A percentile compares a stretch with the other conserved stretches of the same genome.
These are phyloP conservation scores for Zarea fungicola DNA, from an alignment of 2,329 filamentous ascomycete genomes.

Conservation along the genomic window DNA sequence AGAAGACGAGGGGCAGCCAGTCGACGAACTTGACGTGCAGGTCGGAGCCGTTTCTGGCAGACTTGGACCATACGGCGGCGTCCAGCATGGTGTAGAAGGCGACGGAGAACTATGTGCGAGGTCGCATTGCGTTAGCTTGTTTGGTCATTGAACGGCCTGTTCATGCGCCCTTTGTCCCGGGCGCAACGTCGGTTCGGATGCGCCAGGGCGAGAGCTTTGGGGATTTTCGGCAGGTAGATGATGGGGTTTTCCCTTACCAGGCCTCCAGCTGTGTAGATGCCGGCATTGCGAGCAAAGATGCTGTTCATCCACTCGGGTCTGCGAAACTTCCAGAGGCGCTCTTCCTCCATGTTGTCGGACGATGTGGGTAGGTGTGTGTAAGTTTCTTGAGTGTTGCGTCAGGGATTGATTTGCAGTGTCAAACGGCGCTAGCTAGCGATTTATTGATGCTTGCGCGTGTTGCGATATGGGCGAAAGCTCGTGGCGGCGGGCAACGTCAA, in stretches of 20 bases:
- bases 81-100: slow-evolving; percentile 66
- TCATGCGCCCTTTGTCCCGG: slow-evolving; percentile 5
- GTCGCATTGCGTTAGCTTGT: neutral
- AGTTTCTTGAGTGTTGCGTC: neutral
- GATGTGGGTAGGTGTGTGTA: neutral
- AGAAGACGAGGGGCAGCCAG: slow-evolving; percentile 66
- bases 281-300: slow-evolving; percentile 57
- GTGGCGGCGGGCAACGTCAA: neutral
- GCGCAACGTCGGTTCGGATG: neutral
- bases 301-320: slow-evolving; percentile 63
- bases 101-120: slow-evolving; percentile 52
- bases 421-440: neutral
- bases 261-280: slow-evolving; percentile 58
- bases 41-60: slow-evolving; percentile 52
- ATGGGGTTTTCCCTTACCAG: slow-evolving; percentile 43
- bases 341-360: slow-evolving; percentile 39
- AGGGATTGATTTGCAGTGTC: neutral
- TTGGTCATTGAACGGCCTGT: neutral
- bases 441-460: neutral
- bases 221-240: neutral
- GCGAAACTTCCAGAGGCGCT: slow-evolving; percentile 62
- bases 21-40: slow-evolving; percentile 61
- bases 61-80: slow-evolving; percentile 62
- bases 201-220: neutral
- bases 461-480: neutral